A percentile compares a stretch with the other conserved stretches of the same genome.
Conservation (phyloP, 768 basidiomycete species). For the Russula earlei region DNA sequence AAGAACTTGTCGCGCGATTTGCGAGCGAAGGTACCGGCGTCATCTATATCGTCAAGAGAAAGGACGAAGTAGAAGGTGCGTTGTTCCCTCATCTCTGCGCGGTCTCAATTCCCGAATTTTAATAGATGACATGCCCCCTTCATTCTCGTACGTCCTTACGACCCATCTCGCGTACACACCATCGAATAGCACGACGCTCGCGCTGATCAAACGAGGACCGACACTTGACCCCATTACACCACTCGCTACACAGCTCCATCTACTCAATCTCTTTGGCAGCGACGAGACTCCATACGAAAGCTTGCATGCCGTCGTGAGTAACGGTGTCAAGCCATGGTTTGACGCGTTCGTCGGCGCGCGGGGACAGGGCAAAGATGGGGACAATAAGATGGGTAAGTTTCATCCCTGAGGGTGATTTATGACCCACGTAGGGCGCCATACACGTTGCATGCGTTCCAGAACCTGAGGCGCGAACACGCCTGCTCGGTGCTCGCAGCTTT, state of each 20-base stretch:
- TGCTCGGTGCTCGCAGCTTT: background rate
- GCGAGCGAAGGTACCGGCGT: slow-evolving; percentile 67
- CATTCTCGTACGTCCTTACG: slow-evolving; percentile 57
- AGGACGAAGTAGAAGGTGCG: slow-evolving; percentile 66
- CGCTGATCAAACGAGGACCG: slow-evolving; percentile 87
- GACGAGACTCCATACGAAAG: slow-evolving; percentile 92
- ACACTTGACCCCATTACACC: slow-evolving; percentile 74
- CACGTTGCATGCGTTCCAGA: background rate
- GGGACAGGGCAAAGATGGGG: slow-evolving; percentile 62
- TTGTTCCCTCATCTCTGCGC: background rate
- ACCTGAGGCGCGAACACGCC: background rate
- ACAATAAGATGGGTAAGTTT: slow-evolving; percentile 66
- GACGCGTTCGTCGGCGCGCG: slow-evolving; percentile 92
- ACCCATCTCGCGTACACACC: slow-evolving; percentile 72
- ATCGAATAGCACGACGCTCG: slow-evolving; percentile 75
- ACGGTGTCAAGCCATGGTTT: slow-evolving; percentile 96
- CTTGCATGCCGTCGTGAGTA: slow-evolving; percentile 89
- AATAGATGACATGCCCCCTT: slow-evolving; percentile 57
- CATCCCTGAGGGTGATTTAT: background rate
- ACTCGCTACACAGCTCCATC: slow-evolving; percentile 78
- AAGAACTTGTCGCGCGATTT: slow-evolving; percentile 68
- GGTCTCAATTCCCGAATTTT: slow-evolving; percentile 2
- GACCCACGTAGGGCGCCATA: background rate
- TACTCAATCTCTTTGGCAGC: slow-evolving; percentile 84
- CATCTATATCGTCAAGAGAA: slow-evolving; percentile 74